Base-by-base conservation (phyloP, 441 rosid genomes). In the Dalechampia spathulata region DNA sequence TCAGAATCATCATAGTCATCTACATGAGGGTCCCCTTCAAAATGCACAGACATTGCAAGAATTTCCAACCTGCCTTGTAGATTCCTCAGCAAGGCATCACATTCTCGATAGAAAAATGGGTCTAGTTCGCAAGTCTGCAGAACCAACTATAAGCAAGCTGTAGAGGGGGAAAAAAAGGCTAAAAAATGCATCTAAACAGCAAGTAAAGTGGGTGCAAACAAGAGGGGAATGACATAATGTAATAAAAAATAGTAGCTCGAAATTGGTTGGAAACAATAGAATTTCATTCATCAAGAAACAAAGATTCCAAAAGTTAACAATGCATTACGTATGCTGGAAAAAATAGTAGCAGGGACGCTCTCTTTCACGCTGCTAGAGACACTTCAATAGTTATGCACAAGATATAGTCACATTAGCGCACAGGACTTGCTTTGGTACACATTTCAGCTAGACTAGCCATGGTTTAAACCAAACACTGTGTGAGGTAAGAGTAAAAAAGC, bases 21-120 rank as follows among this genome's bases (percentile, higher is more conserved):
- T 61, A 93, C 82, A 66, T 76, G 85, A 60, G 89, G 72, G 58
- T 87, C 99, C 30, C 95, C 97, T 63, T 90, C 97, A 6, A 83
- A 90, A 62, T 87, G 93, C 64, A 90, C 95, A 6, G 97, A 83
- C 64, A 80, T 80, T 23, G 97, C 82, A 16, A 93, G 95, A 65
- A 93, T 85, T 75, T 90, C 96, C 71, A 93, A 64, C 68, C 89
- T 77, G 40, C 99, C 96, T 40, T 85, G 93, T 65, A 87, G 61
- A 66, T 71, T 93, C 75, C 99, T 83, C 67, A 90, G 82, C 55
- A 72, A 54, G 30, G 72, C 71, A 73, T 93, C 95, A 63, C 96
- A 90, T 47, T 87, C 96, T 58, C 93, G 81, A 52, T 70, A 87
- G 57, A 77, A 70, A 32, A 89, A 85, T 9, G 97, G 99, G 40